These are phyloP conservation scores for Penicillium sp. DNA, from an alignment of 2,329 filamentous ascomycete genomes.

Conservation along the genomic window DNA sequence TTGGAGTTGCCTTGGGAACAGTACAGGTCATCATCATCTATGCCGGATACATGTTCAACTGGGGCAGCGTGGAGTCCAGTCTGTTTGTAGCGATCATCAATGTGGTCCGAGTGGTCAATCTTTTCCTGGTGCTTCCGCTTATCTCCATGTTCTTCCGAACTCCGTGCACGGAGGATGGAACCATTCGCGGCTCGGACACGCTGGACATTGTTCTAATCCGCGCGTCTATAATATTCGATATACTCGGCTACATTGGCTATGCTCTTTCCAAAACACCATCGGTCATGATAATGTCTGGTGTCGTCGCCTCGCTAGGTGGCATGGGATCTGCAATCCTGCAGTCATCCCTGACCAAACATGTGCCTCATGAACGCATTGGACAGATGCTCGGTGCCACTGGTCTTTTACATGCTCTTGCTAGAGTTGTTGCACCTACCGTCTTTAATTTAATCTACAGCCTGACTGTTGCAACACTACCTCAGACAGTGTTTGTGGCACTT, in stretches of 20 bases:
- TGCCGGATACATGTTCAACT: conserved; percentile 73
- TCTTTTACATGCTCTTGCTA: conserved; percentile 75
- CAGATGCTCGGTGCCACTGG: conserved; percentile 87
- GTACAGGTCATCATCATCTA: conserved; percentile 84
- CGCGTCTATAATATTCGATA: conserved; percentile 70
- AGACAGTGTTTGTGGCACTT: conserved; percentile 79
- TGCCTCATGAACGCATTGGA: conserved; percentile 76
- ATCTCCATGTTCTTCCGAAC: conserved; percentile 72
- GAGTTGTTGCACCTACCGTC: conserved; percentile 73
- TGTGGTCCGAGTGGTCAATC: conserved; percentile 68
- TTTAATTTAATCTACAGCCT: conserved; percentile 84
- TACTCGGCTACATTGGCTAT: conserved; percentile 74
- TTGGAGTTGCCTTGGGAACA: conserved; percentile 77
- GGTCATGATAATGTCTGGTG: conserved; percentile 69
- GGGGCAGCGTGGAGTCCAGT: conserved; percentile 77
- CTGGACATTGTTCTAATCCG: conserved; percentile 78
- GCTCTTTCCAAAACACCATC: conserved; percentile 60
- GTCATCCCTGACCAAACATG: conserved; percentile 83
- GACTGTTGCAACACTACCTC: conserved; percentile 74
- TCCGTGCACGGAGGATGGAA: conserved; percentile 37
- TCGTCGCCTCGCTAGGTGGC: conserved; percentile 74
- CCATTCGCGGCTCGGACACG: conserved; percentile 67
- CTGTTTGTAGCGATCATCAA: conserved; percentile 80
- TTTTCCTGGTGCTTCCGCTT: conserved; percentile 72
- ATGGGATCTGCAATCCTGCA: conserved; percentile 83